Evolutionary conservation across 2,329 filamentous ascomycete species (phyloP).

Genomic region (Colletotrichum kahawae): DNA sequence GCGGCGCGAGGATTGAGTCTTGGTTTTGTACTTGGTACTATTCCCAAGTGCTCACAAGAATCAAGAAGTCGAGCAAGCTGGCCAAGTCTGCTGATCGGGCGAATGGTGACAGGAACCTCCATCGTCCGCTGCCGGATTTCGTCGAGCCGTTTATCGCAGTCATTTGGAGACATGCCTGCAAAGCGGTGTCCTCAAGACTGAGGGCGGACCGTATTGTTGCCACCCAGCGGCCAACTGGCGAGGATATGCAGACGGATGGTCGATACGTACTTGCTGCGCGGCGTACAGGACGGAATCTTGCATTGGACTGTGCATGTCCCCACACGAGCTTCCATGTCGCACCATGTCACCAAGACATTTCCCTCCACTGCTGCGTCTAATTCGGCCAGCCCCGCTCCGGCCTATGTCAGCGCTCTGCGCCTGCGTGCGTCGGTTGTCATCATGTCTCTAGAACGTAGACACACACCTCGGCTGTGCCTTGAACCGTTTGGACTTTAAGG

Average conservation of each 20-base stretch:
- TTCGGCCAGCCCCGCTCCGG: slow-evolving; percentile 1
- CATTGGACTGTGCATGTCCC: slow-evolving; percentile 13
- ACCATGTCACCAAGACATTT: background rate
- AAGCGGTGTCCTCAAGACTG: background rate
- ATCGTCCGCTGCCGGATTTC: background rate
- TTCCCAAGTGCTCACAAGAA: background rate
- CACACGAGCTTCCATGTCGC: slow-evolving; percentile 11
- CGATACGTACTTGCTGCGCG: slow-evolving; percentile 4
- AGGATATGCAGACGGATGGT: background rate
- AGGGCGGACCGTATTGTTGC: background rate
- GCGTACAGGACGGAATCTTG: slow-evolving; percentile 21
- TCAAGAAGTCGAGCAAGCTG: background rate
- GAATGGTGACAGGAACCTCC: background rate
- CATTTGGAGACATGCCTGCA: background rate
- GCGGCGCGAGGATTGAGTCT: background rate
- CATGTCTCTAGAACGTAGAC: background rate
- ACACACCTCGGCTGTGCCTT: background rate
- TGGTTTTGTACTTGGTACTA: background rate
- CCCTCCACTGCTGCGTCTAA: background rate
- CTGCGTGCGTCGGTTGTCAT: background rate
- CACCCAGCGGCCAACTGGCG: background rate
- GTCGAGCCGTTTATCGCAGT: background rate
- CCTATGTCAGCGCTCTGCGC: background rate
- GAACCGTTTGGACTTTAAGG: background rate
- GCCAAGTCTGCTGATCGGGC: background rate